Conservation (phyloP, 169 alveolate genomes). For the Ophryocystis elektroscirrha region DNA sequence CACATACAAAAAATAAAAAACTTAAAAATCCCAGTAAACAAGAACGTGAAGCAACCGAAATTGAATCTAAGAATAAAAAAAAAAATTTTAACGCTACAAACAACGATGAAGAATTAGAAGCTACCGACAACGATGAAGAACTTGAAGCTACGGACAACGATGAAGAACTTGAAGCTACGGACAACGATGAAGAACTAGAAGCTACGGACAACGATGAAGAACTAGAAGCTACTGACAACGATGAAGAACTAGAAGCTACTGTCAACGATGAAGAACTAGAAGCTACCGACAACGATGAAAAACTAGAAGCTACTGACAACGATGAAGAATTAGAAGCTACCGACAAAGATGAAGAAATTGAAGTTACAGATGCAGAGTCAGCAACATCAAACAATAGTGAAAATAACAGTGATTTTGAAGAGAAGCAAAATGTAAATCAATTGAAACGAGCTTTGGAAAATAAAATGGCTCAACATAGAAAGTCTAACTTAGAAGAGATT, state of each 20-base stretch:
- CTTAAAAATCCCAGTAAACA: no score
- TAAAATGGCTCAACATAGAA: no score
- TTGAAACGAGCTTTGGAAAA: neutral
- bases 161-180: conserved; percentile 20
- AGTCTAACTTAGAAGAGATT: conserved; percentile 7
- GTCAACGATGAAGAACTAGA: neutral
- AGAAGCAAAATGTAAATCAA: neutral
- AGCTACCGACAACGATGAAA: neutral
- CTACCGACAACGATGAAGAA: no score
- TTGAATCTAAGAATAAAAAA: no score
- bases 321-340: neutral
- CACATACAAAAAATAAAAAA: no score
- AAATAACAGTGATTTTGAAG: neutral
- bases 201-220: no score
- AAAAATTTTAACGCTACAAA: no score
- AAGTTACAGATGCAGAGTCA: neutral
- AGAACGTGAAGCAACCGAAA: no score
- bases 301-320: neutral
- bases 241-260: neutral
- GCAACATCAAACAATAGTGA: neutral
- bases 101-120: no score
- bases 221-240: no score
- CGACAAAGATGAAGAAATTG: neutral
- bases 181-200: conserved; percentile 21
- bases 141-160: no score